Conservation (phyloP, 371 early-diverging fungal genomes). For the Mucor saturninus region DNA sequence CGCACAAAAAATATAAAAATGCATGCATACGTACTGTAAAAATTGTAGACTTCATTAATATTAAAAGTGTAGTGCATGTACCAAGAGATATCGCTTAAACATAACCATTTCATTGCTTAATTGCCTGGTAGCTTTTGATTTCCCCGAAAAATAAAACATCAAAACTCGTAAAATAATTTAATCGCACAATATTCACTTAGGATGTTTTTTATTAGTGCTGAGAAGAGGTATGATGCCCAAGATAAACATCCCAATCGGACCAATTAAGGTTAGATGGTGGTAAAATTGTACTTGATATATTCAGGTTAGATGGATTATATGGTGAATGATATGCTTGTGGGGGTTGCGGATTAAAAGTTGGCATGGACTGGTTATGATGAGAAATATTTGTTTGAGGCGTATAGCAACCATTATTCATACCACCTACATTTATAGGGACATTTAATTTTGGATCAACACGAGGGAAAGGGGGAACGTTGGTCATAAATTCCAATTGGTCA, state of each 20-base stretch:
- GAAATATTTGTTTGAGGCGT: background rate
- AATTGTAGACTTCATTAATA: no score
- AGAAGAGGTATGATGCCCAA: slow-evolving; percentile 18
- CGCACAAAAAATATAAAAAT: no score
- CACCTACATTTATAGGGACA: background rate
- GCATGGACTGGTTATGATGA: background rate
- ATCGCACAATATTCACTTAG: background rate
- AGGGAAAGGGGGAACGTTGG: background rate
- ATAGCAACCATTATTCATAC: background rate
- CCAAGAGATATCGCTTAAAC: no score
- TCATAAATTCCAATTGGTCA: slow-evolving; percentile 2
- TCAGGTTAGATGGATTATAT: slow-evolving; percentile 15
- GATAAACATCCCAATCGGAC: slow-evolving; percentile 31
- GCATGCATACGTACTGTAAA: no score
- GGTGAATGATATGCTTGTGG: slow-evolving; percentile 11
- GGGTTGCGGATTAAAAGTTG: background rate
- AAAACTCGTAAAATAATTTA: no score
- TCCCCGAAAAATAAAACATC: no score
- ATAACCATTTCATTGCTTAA: no score
- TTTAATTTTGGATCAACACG: background rate
- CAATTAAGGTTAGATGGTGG: slow-evolving; percentile 30
- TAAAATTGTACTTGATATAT: slow-evolving; percentile 12
- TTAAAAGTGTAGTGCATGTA: no score
- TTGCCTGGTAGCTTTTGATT: no score
- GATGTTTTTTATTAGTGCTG: background rate